These are phyloP conservation scores for Millerozyma miso DNA, from an alignment of 805 yeast species.

Conservation along the genomic window DNA sequence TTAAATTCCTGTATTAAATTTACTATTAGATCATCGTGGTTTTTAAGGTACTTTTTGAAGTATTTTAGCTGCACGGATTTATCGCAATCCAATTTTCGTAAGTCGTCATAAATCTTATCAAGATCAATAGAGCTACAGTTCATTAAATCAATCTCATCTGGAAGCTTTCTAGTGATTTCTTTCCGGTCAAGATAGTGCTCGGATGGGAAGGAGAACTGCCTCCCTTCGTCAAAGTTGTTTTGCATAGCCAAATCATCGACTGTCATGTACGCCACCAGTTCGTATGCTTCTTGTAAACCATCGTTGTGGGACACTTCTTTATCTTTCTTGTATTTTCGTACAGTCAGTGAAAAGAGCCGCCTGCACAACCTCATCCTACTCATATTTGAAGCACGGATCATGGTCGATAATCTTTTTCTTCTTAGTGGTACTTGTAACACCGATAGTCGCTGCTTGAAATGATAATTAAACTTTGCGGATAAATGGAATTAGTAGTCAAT, in stretches of 20 bases:
- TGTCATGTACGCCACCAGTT: conserved; percentile 31
- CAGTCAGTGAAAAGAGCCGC: background rate
- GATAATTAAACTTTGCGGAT: background rate
- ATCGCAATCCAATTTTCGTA: conserved; percentile 33
- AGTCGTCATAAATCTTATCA: conserved; percentile 26
- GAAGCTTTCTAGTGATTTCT: conserved; percentile 24
- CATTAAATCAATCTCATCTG: conserved; percentile 33
- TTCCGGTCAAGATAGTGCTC: conserved; percentile 34
- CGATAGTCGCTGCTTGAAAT: no score
- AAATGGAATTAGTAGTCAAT: background rate
- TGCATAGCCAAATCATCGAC: conserved; percentile 34
- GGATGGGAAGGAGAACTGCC: conserved; percentile 30
- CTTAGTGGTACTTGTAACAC: no score
- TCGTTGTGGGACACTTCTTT: background rate
- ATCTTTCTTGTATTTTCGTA: background rate
- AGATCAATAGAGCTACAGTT: conserved; percentile 26
- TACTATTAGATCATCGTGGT: conserved; percentile 28
- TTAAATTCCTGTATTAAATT: conserved; percentile 29
- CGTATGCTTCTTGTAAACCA: conserved; percentile 16
- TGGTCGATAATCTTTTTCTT: background rate
- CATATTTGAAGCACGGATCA: background rate
- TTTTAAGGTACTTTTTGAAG: conserved; percentile 27
- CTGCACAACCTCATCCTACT: background rate
- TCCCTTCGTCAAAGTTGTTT: conserved; percentile 30
- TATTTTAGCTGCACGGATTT: conserved; percentile 34